Evolutionary conservation across 192 early-diverging fungal genomes (phyloP), one percentile per base, ranked within the genome.

Genomic region (Linnemannia exigua): DNA sequence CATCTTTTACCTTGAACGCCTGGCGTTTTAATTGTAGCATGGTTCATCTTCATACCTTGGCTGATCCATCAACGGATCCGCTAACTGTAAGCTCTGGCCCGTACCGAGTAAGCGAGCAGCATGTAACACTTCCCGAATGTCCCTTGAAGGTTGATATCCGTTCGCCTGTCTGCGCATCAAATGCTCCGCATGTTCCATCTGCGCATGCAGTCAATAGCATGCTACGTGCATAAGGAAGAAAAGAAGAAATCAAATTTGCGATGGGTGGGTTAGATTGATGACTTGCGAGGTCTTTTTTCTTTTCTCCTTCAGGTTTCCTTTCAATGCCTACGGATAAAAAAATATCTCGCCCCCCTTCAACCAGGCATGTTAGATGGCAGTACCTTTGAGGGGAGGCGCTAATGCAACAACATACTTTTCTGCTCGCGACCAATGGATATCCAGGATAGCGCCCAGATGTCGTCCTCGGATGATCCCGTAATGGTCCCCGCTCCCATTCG

Each of bases 381-480:
- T 63, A 63, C 36, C 19, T 38, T 25, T 15, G 25, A 3, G 11
- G n/a, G 19, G 15, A n/a, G 19, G 1, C 14, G 20, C 3, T 12
- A 33, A 35, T 6, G 41, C 5, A 38, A 63, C 28, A 63, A 63
- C 58, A 63, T 70, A 70, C 68, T 41, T 70, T 41, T 41, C 68
- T 36, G 33, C 19, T 70, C 68, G 36, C 19, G 68, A 70, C 68
- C 68, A 70, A 41, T 70, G 68, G 37, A 70, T 36, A 19, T 70
- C 68, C 36, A 38, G n/a, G 20, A 70, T 70, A 20, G 68, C 20
- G 33, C 68, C 68, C 20, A 70, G 19, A 70, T 70, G 68, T 38
- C 68, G 58, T 63, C 58, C 68, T 70, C 38, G 33, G 68, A 70
- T 70, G 9, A 70, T 70, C 7, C 68, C 68, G 36, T 70, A 70